Evolutionary conservation across 352 stramenopile genomes (phyloP).

Genomic region (Phytophthora lateralis): DNA sequence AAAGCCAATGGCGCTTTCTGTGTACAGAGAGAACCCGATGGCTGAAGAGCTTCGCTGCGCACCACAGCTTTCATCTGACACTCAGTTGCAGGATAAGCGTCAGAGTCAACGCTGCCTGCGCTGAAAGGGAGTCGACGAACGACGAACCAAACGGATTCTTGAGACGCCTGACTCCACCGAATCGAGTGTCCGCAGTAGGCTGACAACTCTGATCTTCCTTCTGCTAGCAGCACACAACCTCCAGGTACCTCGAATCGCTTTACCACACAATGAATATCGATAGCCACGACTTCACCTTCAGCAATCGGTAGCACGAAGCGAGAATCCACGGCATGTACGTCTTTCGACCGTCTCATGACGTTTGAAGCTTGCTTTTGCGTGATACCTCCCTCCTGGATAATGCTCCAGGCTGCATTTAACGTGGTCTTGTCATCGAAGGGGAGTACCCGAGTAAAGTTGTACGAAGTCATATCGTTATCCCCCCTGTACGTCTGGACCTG

Average conservation of each 20-base stretch:
- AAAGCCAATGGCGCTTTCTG: neutral
- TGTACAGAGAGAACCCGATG: neutral
- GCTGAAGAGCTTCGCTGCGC: neutral
- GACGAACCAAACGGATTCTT: constrained; percentile 7
- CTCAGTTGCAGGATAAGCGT: neutral
- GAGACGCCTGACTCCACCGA: neutral
- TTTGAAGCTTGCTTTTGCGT: constrained; percentile 4
- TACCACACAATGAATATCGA: constrained; percentile 7
- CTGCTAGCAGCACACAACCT: constrained; percentile 3
- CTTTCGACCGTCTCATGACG: constrained; percentile 2
- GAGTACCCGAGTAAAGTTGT: neutral
- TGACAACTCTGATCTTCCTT: constrained; percentile 4
- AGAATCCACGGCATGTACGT: constrained; percentile 1
- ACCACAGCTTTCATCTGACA: constrained; percentile 6
- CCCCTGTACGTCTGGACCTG: neutral
- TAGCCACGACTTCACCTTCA: neutral
- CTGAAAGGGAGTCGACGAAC: neutral
- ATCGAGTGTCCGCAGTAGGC: neutral
- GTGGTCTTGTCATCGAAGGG: constrained; percentile 3
- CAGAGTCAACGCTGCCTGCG: no score
- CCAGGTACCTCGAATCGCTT: neutral
- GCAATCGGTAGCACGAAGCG: neutral
- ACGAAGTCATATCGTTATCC: neutral
- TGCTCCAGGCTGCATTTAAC: constrained; percentile 1
- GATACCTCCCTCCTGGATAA: neutral